phyloP scores from a whole-genome alignment of 257 asterid genomes.

The Solanum clarkiae region DNA sequence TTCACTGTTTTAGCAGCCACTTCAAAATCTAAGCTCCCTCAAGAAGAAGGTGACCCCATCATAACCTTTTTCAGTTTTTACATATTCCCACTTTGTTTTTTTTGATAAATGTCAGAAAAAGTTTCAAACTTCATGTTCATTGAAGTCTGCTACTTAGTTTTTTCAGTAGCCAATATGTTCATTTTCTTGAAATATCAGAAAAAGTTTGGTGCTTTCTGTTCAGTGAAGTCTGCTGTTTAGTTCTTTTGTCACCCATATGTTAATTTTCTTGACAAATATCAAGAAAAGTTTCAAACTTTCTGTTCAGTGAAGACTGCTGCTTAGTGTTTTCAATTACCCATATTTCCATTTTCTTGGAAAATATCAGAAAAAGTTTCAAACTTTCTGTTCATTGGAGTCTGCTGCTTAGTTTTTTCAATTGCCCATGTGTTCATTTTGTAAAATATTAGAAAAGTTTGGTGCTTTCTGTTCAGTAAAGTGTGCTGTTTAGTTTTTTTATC shows the following conservation, averaged over 20 bases:
- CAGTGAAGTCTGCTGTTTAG: background rate
- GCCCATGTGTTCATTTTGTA: background rate
- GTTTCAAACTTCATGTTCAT: background rate
- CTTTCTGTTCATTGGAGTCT: background rate
- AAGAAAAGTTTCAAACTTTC: conserved; percentile 15
- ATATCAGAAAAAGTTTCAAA: background rate
- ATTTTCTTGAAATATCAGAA: background rate
- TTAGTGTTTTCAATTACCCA: background rate
- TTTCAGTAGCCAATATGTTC: background rate
- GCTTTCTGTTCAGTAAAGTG: background rate
- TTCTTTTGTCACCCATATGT: background rate
- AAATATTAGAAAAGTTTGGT: conserved; percentile 16
- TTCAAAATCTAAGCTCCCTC: conserved; percentile 24
- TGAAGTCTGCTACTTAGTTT: background rate
- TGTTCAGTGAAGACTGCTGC: background rate
- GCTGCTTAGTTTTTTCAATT: background rate
- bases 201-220: conserved; percentile 14
- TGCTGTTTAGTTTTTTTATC: background rate
- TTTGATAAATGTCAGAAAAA: background rate
- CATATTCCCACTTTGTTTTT: background rate
- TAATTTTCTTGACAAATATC: background rate
- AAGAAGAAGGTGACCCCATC: conserved; percentile 37
- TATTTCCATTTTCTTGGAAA: background rate
- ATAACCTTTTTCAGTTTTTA: background rate
- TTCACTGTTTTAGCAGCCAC: conserved; percentile 24